Evolutionary conservation across 495 filamentous ascomycete genomes (phyloP).

Genomic region (Tuber brumale): DNA sequence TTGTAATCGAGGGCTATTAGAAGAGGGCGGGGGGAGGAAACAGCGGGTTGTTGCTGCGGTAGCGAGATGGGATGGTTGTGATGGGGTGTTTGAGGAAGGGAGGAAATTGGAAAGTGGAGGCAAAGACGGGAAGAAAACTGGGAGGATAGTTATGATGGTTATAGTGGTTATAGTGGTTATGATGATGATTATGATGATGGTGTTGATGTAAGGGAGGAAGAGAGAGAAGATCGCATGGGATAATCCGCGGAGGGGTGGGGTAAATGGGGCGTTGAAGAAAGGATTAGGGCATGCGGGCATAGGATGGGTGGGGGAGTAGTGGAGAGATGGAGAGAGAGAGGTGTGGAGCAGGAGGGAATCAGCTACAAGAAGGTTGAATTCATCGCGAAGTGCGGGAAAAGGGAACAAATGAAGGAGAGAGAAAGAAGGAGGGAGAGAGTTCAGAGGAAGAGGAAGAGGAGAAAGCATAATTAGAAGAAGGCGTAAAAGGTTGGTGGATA

Average conservation of each 20-base stretch:
- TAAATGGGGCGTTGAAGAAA: conserved; percentile 13
- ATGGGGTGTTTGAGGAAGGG: background rate
- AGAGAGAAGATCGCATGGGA: conserved; percentile 2
- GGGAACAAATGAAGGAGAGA: background rate
- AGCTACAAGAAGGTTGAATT: background rate
- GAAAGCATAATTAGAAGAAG: background rate
- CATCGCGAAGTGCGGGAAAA: background rate
- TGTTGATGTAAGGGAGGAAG: conserved; percentile 5
- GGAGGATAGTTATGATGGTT: background rate
- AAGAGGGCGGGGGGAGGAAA: background rate
- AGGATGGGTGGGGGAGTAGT: background rate
- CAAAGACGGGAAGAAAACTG: background rate
- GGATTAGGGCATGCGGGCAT: background rate
- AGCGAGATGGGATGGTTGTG: background rate
- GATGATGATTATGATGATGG: background rate
- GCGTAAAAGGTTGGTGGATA: background rate
- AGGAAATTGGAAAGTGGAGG: background rate
- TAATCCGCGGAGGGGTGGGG: conserved; percentile 4
- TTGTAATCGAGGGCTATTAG: background rate
- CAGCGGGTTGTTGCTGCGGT: background rate
- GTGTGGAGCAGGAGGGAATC: background rate
- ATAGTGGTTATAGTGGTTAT: conserved; percentile 4
- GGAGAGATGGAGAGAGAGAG: background rate
- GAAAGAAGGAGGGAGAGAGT: background rate
- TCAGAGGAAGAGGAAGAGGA: background rate